Base-by-base conservation (phyloP, 2,329 filamentous ascomycete species). In the Camptophora hylomeconis region DNA sequence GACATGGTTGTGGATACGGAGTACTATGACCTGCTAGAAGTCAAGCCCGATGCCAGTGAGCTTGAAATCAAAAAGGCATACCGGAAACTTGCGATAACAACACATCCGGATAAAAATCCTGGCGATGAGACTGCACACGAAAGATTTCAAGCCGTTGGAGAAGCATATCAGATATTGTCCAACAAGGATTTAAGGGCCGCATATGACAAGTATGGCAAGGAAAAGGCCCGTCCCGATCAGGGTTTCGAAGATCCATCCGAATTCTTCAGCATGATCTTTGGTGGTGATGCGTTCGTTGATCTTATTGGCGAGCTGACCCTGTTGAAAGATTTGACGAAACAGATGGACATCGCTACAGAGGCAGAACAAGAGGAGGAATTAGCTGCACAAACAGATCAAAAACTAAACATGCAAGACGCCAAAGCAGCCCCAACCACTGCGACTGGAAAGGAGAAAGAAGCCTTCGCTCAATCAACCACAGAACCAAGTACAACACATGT, bases 181-280 rank as follows among this genome's bases (percentile, higher is more conserved):
- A 80, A 94, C 52, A 67, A 75, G 42, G 79, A 92, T 35, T 69
- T 95, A 39, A 78, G 89, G 47, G 81, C 79, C 48, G 77, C 82
- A 49, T 98, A 98, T 63, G 89, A 98, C 60, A 92, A 93, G 58
- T 87, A 76, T 65, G 89, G 89, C 53, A 95, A 95, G 60, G 89
- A 98, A 48, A 75, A 82, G 44, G 86, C 89, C 5, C 81, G 87
- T 50, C 89, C 89, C 1, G 74, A 76, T 46, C 80, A 83, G 47
- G 89, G 89, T 38, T 98, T 98, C 54, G 81, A 79, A 64, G 89
- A 98, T 54, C 89, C 89, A 1, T 71, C 84, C 40, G 89, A 98
- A 58, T 98, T 98, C 69, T 98, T 98, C 61, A 80, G 80, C 48
- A 92, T 86, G 65, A 98, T 98, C 45, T 98, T 98, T 51, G 89